phyloP scores from a whole-genome alignment of 192 early-diverging fungal species.

The Phlyctochytrium planicorne region DNA sequence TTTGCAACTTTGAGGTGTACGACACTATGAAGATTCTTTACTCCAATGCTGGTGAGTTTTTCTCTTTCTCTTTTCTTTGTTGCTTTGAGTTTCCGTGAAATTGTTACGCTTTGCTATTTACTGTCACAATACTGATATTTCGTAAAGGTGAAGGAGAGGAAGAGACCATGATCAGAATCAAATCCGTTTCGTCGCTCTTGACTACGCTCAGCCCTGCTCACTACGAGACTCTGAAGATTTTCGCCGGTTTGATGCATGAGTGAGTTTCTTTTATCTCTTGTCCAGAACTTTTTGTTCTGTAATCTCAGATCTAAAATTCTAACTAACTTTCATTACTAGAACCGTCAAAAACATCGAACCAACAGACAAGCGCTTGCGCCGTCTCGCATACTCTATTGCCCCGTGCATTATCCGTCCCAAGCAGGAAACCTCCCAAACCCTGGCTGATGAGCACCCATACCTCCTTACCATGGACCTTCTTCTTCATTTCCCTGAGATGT shows the following conservation, averaged over 20 bases:
- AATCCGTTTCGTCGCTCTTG: conserved; percentile 25
- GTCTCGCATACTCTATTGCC: conserved; percentile 24
- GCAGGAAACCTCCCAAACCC: conserved; percentile 26
- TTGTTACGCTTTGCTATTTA: background rate
- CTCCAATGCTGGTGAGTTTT: conserved; percentile 24
- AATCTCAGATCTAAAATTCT: background rate
- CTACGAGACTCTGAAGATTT: conserved; percentile 35
- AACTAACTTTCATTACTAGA: background rate
- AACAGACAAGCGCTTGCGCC: conserved; percentile 21
- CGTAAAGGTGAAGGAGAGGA: conserved; percentile 25
- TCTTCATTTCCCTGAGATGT: conserved; percentile 24
- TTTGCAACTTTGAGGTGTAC: conserved; percentile 28
- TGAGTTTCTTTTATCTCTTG: conserved; percentile 1
- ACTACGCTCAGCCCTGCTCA: conserved; percentile 25
- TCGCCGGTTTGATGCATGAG: conserved; percentile 29
- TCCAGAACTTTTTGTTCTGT: background rate
- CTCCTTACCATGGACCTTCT: conserved; percentile 32
- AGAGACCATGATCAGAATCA: conserved; percentile 23
- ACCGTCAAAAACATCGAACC: conserved; percentile 18
- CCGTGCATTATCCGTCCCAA: conserved; percentile 36
- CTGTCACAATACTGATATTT: background rate
- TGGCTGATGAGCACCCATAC: conserved; percentile 28
- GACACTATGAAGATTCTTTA: conserved; percentile 33
- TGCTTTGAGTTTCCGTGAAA: background rate
- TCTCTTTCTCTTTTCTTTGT: background rate